Evolutionary conservation across 2,329 filamentous ascomycete species (phyloP).

Genomic region (Aspergillus ochraceoroseus): DNA sequence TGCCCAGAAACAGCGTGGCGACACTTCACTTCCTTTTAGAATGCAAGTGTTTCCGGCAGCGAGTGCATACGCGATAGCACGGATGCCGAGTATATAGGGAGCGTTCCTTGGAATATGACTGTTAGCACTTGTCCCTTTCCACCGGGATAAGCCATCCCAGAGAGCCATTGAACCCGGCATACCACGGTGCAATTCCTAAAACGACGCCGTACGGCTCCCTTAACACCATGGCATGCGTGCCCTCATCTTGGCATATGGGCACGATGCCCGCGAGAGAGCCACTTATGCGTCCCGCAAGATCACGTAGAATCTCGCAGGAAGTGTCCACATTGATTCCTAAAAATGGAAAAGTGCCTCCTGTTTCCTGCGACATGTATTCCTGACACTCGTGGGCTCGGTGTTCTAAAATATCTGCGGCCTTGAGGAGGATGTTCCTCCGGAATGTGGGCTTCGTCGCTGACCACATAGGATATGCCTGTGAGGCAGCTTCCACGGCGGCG

Average conservation of each 20-base stretch:
- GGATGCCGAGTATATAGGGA: constrained; percentile 41
- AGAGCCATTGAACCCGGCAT: too few relatives aligned
- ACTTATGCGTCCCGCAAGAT: constrained; percentile 8
- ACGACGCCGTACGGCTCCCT: constrained; percentile 71
- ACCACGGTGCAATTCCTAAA: constrained; percentile 67
- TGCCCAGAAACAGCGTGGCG: constrained; percentile 30
- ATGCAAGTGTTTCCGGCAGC: constrained; percentile 66
- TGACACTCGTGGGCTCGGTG: constrained; percentile 49
- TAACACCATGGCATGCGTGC: constrained; percentile 41
- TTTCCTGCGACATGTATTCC: constrained; percentile 55
- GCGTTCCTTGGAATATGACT: too few relatives aligned
- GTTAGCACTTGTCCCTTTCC: too few relatives aligned
- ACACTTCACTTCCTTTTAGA: constrained; percentile 35
- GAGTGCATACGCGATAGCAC: constrained; percentile 54
- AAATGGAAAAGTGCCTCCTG: constrained; percentile 42
- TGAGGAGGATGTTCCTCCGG: constrained; percentile 65
- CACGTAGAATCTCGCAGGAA: constrained; percentile 6
- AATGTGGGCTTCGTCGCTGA: constrained; percentile 54
- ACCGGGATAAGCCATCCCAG: too few relatives aligned
- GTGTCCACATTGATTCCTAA: not conserved
- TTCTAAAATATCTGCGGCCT: constrained; percentile 57
- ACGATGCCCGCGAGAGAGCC: constrained; percentile 5
- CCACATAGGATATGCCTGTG: constrained; percentile 63
- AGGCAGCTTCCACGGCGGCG: constrained; percentile 36
- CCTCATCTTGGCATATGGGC: constrained; percentile 4